phyloP scores from a whole-genome alignment of 192 early-diverging fungal genomes.

The Rhizophagus clarus region DNA sequence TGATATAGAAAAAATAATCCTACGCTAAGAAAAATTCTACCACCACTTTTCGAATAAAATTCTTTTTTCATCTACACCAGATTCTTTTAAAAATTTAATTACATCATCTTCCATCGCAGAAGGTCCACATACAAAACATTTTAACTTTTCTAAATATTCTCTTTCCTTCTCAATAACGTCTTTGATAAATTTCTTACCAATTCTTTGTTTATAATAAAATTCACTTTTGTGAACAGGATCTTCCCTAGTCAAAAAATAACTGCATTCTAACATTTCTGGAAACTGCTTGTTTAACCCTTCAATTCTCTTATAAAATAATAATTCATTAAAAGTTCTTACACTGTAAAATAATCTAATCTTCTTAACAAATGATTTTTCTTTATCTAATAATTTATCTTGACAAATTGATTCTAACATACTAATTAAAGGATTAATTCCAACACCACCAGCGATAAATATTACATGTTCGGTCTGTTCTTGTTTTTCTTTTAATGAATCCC shows the following conservation, averaged over 20 bases:
- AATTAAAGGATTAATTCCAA: constrained; percentile 36
- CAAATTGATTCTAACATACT: constrained; percentile 28
- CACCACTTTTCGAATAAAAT: constrained; percentile 34
- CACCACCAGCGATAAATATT: constrained; percentile 35
- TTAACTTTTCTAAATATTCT: constrained; percentile 1
- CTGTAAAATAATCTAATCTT: constrained; percentile 31
- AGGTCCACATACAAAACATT: constrained; percentile 34
- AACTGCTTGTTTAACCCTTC: constrained; percentile 6
- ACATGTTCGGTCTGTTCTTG: background rate
- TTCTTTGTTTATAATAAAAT: constrained; percentile 18
- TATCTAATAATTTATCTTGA: background rate
- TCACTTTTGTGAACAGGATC: background rate
- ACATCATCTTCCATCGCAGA: constrained; percentile 26
- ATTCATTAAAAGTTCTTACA: constrained; percentile 19
- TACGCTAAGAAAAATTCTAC: background rate
- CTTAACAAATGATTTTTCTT: background rate
- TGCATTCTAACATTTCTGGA: constrained; percentile 10
- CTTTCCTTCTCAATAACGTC: constrained; percentile 10
- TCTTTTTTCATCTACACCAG: constrained; percentile 15
- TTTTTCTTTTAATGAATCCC: constrained; percentile 12
- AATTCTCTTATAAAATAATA: constrained; percentile 32
- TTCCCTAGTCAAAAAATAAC: constrained; percentile 24
- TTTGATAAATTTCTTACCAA: background rate
- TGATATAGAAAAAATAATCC: no score
- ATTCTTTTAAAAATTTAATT: constrained; percentile 26